Evolutionary conservation across 2,329 filamentous ascomycete species (phyloP).

Genomic region (Colletotrichum lindemuthianum): DNA sequence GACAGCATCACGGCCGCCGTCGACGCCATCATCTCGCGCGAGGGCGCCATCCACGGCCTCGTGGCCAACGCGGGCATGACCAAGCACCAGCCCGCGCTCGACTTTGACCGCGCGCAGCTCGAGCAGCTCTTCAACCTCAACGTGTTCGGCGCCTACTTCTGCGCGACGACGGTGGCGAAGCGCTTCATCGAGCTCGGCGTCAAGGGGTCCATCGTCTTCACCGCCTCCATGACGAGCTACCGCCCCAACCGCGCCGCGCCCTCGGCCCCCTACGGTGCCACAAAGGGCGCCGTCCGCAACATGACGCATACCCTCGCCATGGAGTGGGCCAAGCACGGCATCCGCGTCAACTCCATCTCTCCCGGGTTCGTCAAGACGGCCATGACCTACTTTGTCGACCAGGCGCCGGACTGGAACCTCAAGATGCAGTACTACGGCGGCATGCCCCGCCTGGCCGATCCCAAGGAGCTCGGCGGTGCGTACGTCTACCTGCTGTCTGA

Average conservation of each 20-base stretch:
- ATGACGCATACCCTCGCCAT: conserved; percentile 54
- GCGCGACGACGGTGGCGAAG: conserved; percentile 54
- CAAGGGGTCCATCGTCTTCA: conserved; percentile 55
- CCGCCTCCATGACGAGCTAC: conserved; percentile 58
- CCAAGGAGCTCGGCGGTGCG: conserved; percentile 64
- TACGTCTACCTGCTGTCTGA: conserved; percentile 66
- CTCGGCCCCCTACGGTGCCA: conserved; percentile 58
- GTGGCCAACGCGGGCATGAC: conserved; percentile 28
- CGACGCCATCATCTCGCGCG: conserved; percentile 49
- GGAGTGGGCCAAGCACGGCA: conserved; percentile 59
- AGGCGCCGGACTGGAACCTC: conserved; percentile 63
- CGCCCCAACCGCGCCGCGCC: conserved; percentile 60
- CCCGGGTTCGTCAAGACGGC: conserved; percentile 56
- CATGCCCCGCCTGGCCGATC: conserved; percentile 63
- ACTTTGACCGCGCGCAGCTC: conserved; percentile 44
- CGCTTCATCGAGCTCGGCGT: conserved; percentile 49
- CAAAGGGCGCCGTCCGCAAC: conserved; percentile 54
- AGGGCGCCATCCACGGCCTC: conserved; percentile 52
- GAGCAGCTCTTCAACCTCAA: conserved; percentile 50
- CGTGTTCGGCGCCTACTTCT: conserved; percentile 56
- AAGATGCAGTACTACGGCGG: conserved; percentile 69
- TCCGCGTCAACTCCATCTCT: conserved; percentile 58
- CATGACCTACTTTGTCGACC: conserved; percentile 61
- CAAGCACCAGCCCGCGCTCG: conserved; percentile 44
- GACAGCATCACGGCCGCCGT: conserved; percentile 51